Percentiles rank a stretch among this genome's conserved stretches.
Conservation (phyloP, 805 yeast genomes). For the Barnettozyma populi region DNA sequence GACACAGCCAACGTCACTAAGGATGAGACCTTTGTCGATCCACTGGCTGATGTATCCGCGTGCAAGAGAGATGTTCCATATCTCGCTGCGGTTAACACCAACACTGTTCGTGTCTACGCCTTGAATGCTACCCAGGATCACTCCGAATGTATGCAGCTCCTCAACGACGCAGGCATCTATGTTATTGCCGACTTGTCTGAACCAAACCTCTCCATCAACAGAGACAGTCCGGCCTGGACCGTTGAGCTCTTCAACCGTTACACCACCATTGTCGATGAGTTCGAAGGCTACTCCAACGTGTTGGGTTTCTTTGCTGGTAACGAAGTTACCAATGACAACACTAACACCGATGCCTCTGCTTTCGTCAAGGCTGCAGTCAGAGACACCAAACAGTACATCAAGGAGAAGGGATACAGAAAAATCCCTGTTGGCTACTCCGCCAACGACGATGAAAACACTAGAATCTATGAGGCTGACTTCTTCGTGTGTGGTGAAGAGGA, state of each 20-base stretch:
- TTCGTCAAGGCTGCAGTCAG: conserved; percentile 80
- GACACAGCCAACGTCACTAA: conserved; percentile 48
- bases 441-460: conserved; percentile 64
- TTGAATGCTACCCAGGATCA: conserved; percentile 61
- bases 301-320: conserved; percentile 85
- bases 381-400: conserved; percentile 67
- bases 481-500: conserved; percentile 68
- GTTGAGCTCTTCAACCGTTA: conserved; percentile 60
- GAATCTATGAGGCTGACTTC: conserved; percentile 66
- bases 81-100: conserved; percentile 55
- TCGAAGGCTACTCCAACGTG: conserved; percentile 65
- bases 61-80: conserved; percentile 76
- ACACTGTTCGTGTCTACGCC: conserved; percentile 74
- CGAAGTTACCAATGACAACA: conserved; percentile 64
- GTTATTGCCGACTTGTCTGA: conserved; percentile 75
- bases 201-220: conserved; percentile 58
- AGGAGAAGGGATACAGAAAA: conserved; percentile 51
- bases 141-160: conserved; percentile 57
- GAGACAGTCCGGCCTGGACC: conserved; percentile 60
- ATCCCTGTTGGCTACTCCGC: conserved; percentile 84
- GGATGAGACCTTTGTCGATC: conserved; percentile 53
- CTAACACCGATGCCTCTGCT: conserved; percentile 72
- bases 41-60: conserved; percentile 54
- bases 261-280: conserved; percentile 60
- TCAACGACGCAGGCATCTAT: conserved; percentile 72